These are phyloP conservation scores for Przewalskia tangutica DNA, from an alignment of 257 asterid species.

Conservation along the genomic window DNA sequence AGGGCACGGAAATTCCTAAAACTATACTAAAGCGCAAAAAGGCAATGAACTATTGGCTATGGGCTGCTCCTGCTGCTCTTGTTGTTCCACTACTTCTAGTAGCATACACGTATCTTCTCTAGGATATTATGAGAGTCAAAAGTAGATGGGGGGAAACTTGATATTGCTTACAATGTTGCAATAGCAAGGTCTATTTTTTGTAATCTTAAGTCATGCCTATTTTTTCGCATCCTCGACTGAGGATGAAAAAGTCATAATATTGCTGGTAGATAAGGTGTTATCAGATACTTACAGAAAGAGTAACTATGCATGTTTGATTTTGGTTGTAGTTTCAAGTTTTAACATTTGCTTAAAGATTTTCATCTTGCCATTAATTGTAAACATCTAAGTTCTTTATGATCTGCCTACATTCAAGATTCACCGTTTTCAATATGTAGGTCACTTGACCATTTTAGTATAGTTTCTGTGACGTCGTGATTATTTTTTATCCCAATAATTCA, in stretches of 20 bases:
- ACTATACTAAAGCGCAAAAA: conserved; percentile 71
- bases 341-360: neutral
- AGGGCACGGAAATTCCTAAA: conserved; percentile 57
- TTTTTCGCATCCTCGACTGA: conserved; percentile 1
- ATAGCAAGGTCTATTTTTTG: conserved; percentile 5
- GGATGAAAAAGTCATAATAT: conserved; percentile 24
- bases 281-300: neutral
- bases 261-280: conserved; percentile 13
- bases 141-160: neutral
- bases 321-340: conserved; percentile 3
- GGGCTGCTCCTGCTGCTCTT: conserved; percentile 57
- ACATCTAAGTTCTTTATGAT: neutral
- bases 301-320: neutral
- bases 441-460: no score
- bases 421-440: no score
- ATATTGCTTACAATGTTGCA: conserved; percentile 11
- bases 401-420: neutral
- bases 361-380: neutral
- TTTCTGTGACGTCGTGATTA: no score
- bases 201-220: neutral
- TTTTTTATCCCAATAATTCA: no score
- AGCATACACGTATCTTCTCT: conserved; percentile 38
- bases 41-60: conserved; percentile 59
- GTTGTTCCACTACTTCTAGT: conserved; percentile 30
- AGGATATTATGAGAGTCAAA: conserved; percentile 8